Percentiles rank a stretch among this genome's conserved stretches.
phyloP scores from a whole-genome alignment of 441 rosid species.

The Viola pubescens region DNA sequence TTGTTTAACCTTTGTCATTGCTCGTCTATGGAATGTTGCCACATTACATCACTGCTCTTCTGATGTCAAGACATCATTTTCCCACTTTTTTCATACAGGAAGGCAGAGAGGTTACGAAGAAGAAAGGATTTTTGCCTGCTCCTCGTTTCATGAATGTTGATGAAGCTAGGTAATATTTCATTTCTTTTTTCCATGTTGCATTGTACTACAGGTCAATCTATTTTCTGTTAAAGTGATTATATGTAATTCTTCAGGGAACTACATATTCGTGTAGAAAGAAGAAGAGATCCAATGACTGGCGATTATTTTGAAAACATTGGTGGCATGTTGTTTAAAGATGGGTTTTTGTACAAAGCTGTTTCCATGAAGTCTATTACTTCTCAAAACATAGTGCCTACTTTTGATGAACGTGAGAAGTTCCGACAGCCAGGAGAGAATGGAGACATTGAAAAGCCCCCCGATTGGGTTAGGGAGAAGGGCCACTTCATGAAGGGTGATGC shows the following conservation, averaged over 20 bases:
- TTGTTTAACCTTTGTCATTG: no score
- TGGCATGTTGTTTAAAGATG: conserved; percentile 84
- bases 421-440: conserved; percentile 70
- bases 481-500: conserved; percentile 99
- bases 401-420: conserved; percentile 97
- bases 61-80: neutral
- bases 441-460: conserved; percentile 59
- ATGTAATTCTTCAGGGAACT: conserved; percentile 51
- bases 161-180: conserved; percentile 71
- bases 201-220: neutral
- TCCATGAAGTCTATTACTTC: conserved; percentile 81
- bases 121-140: conserved; percentile 93
- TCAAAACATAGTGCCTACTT: conserved; percentile 73
- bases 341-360: conserved; percentile 77
- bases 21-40: no score
- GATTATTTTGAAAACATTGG: conserved; percentile 83
- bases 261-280: conserved; percentile 88
- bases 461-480: conserved; percentile 73
- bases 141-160: conserved; percentile 93
- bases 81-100: conserved; percentile 41
- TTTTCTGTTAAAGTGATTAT: conserved; percentile 6
- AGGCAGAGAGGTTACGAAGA: conserved; percentile 77
- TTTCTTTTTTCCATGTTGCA: conserved; percentile 3
- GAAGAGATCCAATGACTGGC: conserved; percentile 82
- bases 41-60: neutral